Base-by-base conservation (phyloP, 345 rosid species). In the Draba incana region DNA sequence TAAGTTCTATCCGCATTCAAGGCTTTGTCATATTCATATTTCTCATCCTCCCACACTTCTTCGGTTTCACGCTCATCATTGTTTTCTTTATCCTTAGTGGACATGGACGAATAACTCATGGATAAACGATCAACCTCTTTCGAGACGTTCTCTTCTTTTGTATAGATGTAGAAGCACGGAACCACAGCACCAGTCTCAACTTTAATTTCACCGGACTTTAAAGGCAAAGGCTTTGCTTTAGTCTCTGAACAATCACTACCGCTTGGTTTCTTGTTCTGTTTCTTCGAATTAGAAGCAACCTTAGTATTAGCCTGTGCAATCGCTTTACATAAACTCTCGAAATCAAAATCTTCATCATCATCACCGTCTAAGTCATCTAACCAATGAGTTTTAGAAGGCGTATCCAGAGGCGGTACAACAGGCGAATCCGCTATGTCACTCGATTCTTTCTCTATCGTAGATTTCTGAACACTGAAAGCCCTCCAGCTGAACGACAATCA, bases 111-210 rank as follows among this genome's bases (percentile, higher is more conserved):
- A 70, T 71, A 75, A 50, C 69, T 85, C 27, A 80, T 68, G 23
- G 76, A 69, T 25, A 70, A 23, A 13, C 86, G 81, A 56, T 75
- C 59, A 9, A 81, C 80, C 52, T 81, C 79, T 72, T 60, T 80
- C 8, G 84, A 66, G 10, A 64, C 41, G 10, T 74, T 66, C 51
- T 84, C 87, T 75, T 76, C 88, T 73, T 77, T 79, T 44, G 84
- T 69, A 69, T 87, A 88, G 37, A 87, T 64, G 76, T 94, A 91
- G 76, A 94, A 94, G 82, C 99, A 94, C 16, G 97, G 96, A 80
- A 89, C 62, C 70, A 83, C 95, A 68, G 83, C 77, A 75, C 78
- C 74, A 39, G 78, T 68, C 59, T 55, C 68, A 5, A 45, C 51
- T 60, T 61, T 66, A 12, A 57, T 9, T 10, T 41, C 61, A 43